A percentile compares a stretch with the other conserved stretches of the same genome.
These are phyloP conservation scores for Globisporangium polare DNA, from an alignment of 352 stramenopile species.

Conservation along the genomic window DNA sequence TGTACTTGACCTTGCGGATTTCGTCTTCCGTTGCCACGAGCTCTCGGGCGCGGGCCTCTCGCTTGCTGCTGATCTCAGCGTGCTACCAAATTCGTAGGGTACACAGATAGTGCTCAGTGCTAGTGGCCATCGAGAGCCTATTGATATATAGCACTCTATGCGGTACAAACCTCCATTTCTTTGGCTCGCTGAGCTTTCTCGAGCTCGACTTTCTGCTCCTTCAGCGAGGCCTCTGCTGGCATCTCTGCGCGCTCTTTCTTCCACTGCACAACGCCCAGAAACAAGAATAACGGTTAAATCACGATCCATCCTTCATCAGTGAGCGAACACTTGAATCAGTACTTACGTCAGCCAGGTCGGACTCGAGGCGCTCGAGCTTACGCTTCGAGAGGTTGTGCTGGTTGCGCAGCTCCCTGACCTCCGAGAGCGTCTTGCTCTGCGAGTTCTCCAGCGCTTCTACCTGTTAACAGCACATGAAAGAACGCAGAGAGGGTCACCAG, in stretches of 20 bases:
- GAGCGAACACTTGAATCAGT: not conserved
- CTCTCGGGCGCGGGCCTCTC: slow-evolving; percentile 48
- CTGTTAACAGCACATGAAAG: slow-evolving; percentile 20
- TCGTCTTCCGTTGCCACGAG: slow-evolving; percentile 46
- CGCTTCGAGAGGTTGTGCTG: slow-evolving; percentile 60
- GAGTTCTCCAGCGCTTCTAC: slow-evolving; percentile 60
- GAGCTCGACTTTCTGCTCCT: slow-evolving; percentile 53
- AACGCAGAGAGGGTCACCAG: no score
- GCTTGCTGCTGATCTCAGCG: slow-evolving; percentile 65
- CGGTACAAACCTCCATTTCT: slow-evolving; percentile 63
- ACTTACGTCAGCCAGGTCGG: slow-evolving; percentile 46
- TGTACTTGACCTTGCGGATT: slow-evolving; percentile 42
- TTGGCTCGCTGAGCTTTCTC: slow-evolving; percentile 65
- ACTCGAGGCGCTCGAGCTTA: slow-evolving; percentile 67
- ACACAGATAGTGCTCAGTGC: no score
- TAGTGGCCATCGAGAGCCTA: no score
- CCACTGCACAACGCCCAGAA: slow-evolving; percentile 32
- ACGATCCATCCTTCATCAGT: not conserved
- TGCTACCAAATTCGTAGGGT: slow-evolving; percentile 36
- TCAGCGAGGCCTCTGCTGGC: slow-evolving; percentile 43
- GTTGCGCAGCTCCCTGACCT: slow-evolving; percentile 66
- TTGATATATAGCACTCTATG: no score
- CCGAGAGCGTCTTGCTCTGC: slow-evolving; percentile 63
- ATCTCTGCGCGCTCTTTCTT: slow-evolving; percentile 50
- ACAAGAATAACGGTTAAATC: not conserved